These are phyloP conservation scores for Podila horticola DNA, from an alignment of 192 early-diverging fungal species.

Conservation along the genomic window DNA sequence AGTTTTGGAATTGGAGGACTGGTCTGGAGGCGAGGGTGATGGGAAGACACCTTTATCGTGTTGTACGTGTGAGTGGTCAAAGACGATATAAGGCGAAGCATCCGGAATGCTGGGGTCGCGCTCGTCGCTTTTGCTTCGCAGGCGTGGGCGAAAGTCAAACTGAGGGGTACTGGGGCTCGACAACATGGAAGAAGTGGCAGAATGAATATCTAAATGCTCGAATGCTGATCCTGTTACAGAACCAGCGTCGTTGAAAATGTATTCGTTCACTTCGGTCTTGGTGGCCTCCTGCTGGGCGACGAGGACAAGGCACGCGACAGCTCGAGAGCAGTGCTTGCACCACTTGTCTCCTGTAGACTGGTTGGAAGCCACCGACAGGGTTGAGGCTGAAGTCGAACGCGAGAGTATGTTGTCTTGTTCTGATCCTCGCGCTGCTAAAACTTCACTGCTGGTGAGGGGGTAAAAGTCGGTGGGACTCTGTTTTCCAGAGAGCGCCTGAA, in stretches of 20 bases:
- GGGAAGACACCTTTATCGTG: background rate
- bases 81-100: background rate
- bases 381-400: background rate
- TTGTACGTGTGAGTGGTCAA: constrained; percentile 2
- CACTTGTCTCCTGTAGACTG: background rate
- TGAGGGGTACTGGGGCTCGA: background rate
- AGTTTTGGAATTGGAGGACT: background rate
- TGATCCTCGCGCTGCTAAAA: background rate
- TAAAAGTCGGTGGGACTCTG: background rate
- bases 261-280: background rate
- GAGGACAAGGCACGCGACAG: constrained; percentile 40
- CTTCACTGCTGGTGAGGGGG: background rate
- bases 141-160: background rate
- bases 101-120: background rate
- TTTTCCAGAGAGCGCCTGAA: background rate
- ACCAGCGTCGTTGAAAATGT: constrained; percentile 6
- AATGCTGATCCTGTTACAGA: constrained; percentile 7
- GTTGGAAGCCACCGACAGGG: background rate
- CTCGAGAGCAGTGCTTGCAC: constrained; percentile 38
- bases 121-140: background rate
- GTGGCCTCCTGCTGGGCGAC: constrained; percentile 11
- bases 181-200: background rate
- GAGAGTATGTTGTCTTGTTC: background rate
- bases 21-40: background rate
- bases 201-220: constrained; percentile 1